phyloP scores from a whole-genome alignment of 2,329 filamentous ascomycete species.

The Scedosporium minutisporum region DNA sequence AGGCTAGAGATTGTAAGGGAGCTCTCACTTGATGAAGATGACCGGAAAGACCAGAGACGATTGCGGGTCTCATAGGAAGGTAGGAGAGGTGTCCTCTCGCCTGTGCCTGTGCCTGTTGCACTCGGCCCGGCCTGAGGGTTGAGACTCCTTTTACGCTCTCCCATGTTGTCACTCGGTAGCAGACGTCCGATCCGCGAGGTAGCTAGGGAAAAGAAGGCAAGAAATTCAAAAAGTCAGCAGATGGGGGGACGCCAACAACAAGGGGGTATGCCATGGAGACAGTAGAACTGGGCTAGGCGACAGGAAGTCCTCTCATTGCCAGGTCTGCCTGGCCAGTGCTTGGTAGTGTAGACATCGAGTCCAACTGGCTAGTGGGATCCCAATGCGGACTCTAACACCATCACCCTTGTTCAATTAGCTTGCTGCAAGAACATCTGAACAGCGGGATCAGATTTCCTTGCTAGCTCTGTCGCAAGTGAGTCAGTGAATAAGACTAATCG shows the following conservation, averaged over 20 bases:
- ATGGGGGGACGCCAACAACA: background rate
- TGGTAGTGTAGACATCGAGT: too few relatives aligned
- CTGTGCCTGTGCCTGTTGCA: background rate
- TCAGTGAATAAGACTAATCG: too few relatives aligned
- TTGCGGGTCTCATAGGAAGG: background rate
- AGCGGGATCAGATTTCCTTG: too few relatives aligned
- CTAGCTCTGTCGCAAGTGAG: too few relatives aligned
- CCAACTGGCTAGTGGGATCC: too few relatives aligned
- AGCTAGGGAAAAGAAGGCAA: background rate
- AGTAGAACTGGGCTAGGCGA: background rate
- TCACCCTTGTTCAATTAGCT: too few relatives aligned
- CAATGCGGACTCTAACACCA: too few relatives aligned
- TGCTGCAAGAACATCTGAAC: too few relatives aligned
- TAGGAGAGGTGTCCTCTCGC: background rate
- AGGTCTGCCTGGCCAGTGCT: too few relatives aligned
- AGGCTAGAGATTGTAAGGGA: slow-evolving; percentile 5
- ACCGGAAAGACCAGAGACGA: background rate
- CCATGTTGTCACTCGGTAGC: slow-evolving; percentile 4
- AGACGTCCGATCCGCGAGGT: slow-evolving; percentile 9
- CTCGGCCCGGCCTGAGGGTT: background rate
- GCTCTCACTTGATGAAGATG: slow-evolving; percentile 5
- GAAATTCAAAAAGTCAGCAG: background rate
- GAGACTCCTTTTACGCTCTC: background rate
- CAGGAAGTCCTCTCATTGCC: background rate
- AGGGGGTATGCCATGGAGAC: background rate